Conservation (phyloP, 805 yeast species). For the Starmera amethionina region DNA sequence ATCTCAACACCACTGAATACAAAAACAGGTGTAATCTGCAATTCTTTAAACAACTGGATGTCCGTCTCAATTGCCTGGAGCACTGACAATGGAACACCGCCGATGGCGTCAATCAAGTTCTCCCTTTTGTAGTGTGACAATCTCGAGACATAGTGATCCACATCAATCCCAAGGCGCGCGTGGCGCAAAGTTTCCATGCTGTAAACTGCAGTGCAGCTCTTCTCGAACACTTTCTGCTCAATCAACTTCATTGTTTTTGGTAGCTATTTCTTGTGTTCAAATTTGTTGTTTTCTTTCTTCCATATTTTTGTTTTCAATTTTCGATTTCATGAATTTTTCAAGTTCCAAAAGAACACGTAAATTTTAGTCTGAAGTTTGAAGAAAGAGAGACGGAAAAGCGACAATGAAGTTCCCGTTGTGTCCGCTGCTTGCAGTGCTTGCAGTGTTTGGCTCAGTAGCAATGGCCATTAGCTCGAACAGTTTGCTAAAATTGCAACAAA, state of each 20-base stretch:
- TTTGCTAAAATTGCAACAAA: conserved; percentile 17
- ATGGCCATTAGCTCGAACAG: conserved; percentile 1
- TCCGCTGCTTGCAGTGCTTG: not conserved
- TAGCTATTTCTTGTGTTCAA: not conserved
- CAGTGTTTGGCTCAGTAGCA: not conserved
- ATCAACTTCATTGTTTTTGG: conserved; percentile 37
- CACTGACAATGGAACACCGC: conserved; percentile 68
- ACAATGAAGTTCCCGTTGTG: not conserved
- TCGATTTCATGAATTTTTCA: not conserved
- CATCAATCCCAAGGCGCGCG: conserved; percentile 76
- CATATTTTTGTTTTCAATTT: not conserved
- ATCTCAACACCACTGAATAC: conserved; percentile 61
- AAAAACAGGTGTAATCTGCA: conserved; percentile 67
- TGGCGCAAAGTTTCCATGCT: conserved; percentile 58
- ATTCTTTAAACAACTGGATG: conserved; percentile 46
- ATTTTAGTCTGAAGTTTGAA: not conserved
- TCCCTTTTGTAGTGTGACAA: conserved; percentile 55
- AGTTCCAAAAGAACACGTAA: not conserved
- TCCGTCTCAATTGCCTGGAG: conserved; percentile 49
- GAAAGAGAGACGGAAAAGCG: not conserved
- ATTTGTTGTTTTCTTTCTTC: not conserved
- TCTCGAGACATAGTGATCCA: conserved; percentile 63
- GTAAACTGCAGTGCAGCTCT: conserved; percentile 46
- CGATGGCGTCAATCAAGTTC: conserved; percentile 63
- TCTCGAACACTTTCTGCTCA: conserved; percentile 61